Evolutionary conservation across 1,284 basidiomycete genomes (phyloP).

Genomic region (Puccinia triticina): DNA sequence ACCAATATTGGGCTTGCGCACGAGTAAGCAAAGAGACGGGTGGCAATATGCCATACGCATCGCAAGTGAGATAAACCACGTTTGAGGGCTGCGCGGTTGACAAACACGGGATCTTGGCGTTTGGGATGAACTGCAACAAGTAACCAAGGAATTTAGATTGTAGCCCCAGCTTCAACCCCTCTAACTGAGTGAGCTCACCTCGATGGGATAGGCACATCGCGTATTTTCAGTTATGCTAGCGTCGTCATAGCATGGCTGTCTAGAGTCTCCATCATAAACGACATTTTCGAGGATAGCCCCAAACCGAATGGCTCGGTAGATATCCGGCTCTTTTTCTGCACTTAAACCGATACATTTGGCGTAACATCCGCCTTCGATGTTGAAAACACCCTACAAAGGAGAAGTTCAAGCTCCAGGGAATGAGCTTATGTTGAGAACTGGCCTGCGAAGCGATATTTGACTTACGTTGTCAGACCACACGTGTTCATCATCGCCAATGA

Average conservation of each 20-base stretch:
- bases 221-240: conserved; percentile 98
- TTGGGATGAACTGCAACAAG: conserved; percentile 72
- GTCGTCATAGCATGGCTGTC: conserved; percentile 93
- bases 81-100: conserved; percentile 75
- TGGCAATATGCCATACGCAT: conserved; percentile 96
- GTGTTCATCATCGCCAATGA: conserved; percentile 97
- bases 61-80: conserved; percentile 73
- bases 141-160: neutral
- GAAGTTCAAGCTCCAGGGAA: neutral
- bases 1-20: conserved; percentile 87
- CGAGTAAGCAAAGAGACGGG: conserved; percentile 90
- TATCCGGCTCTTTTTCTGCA: conserved; percentile 94
- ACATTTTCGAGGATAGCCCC: conserved; percentile 99
- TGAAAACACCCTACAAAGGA: conserved; percentile 79
- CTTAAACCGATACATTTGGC: conserved; percentile 98
- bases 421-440: neutral
- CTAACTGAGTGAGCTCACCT: conserved; percentile 59
- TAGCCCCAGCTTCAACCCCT: neutral
- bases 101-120: conserved; percentile 88
- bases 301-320: conserved; percentile 91
- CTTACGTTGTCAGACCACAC: conserved; percentile 83
- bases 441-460: neutral
- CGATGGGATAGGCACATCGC: conserved; percentile 96
- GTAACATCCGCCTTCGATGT: conserved; percentile 99
- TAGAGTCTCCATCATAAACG: conserved; percentile 87